Conservation (phyloP, 192 early-diverging fungal genomes). For the Physocladia obscura region DNA sequence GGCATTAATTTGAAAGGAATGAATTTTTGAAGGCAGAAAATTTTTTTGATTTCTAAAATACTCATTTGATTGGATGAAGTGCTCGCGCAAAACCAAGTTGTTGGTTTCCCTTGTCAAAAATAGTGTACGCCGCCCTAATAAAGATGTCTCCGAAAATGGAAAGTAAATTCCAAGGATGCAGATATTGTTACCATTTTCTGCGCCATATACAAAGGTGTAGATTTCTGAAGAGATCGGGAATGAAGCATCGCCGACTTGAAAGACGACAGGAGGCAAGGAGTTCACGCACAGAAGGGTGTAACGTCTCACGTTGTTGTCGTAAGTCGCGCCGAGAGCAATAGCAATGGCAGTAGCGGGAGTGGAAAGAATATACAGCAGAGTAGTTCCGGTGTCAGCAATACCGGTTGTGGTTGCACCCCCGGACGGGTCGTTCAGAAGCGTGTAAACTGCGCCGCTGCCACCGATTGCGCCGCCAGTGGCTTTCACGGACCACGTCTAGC, state of each 20-base stretch:
- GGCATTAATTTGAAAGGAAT: too few species aligned
- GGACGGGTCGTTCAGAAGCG: not conserved
- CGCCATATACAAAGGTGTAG: not conserved
- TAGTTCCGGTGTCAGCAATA: slow-evolving; percentile 19
- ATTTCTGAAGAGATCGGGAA: not conserved
- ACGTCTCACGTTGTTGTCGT: not conserved
- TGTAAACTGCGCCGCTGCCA: not conserved
- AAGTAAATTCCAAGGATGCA: not conserved
- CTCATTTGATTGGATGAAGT: not conserved
- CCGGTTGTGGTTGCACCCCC: not conserved
- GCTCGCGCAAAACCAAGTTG: not conserved
- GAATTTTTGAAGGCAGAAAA: too few species aligned
- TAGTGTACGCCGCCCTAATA: not conserved
- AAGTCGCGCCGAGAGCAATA: too few species aligned
- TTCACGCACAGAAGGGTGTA: not conserved
- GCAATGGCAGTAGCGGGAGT: too few species aligned
- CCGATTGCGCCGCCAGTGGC: not conserved
- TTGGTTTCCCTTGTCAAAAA: not conserved
- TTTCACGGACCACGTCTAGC: not conserved
- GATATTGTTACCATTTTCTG: not conserved
- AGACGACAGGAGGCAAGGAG: not conserved
- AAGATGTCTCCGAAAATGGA: not conserved
- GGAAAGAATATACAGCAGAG: not conserved
- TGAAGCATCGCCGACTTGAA: not conserved
- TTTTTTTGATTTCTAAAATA: too few species aligned